Percentiles rank a stretch among this genome's conserved stretches.
phyloP scores from a whole-genome alignment of 805 yeast genomes.

The Saccharomycopsis sp. region DNA sequence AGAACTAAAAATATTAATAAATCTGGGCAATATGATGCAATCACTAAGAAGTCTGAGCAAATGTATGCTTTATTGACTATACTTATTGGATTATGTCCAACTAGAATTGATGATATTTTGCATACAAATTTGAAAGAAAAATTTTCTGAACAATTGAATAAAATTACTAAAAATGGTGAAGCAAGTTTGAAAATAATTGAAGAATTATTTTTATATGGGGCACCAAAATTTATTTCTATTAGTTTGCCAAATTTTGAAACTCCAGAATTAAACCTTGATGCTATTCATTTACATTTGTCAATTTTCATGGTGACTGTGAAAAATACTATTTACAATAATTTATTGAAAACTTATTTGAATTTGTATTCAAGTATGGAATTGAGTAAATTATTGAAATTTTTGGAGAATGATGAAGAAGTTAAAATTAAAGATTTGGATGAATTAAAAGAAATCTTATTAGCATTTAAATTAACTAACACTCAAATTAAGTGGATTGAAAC shows the following conservation, averaged over 20 bases:
- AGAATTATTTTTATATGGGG: constrained; percentile 39
- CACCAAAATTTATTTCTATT: constrained; percentile 42
- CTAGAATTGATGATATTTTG: constrained; percentile 39
- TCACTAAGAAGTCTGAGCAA: constrained; percentile 43
- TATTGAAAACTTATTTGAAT: constrained; percentile 38
- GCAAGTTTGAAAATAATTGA: constrained; percentile 36
- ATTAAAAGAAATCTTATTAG: constrained; percentile 33
- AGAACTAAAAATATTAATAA: constrained; percentile 38
- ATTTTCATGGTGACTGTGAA: constrained; percentile 38
- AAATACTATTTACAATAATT: constrained; percentile 32
- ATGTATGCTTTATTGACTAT: constrained; percentile 44
- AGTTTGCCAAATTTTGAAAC: constrained; percentile 31
- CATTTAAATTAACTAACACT: constrained; percentile 39
- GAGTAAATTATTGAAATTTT: constrained; percentile 35
- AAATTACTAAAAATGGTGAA: constrained; percentile 37
- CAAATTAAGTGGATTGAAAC: constrained; percentile 37
- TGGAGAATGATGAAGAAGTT: constrained; percentile 30
- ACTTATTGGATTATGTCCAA: constrained; percentile 39
- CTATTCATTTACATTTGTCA: constrained; percentile 36
- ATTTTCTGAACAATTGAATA: constrained; percentile 38
- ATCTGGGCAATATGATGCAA: constrained; percentile 39
- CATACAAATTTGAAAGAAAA: constrained; percentile 39
- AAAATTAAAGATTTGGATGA: constrained; percentile 30
- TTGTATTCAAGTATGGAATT: constrained; percentile 41
- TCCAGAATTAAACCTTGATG: constrained; percentile 31